Evolutionary conservation across 1,284 basidiomycete genomes (phyloP).

Genomic region (Exsudoporus floridanus): DNA sequence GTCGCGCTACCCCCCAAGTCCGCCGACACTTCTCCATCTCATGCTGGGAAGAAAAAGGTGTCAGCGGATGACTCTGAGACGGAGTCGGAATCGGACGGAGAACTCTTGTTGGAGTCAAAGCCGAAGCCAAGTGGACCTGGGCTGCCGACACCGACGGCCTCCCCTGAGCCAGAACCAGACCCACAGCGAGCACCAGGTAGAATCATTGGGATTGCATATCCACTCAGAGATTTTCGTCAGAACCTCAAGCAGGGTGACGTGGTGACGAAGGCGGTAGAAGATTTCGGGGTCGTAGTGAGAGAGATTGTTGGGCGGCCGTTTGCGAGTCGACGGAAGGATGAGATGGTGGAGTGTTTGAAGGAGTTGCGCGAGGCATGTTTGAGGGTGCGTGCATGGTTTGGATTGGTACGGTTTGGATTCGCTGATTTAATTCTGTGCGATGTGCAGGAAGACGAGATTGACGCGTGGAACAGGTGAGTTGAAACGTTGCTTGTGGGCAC

Average conservation of each 20-base stretch:
- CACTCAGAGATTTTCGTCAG: slow-evolving; percentile 72
- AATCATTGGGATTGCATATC: slow-evolving; percentile 71
- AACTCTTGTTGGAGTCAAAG: slow-evolving; percentile 30
- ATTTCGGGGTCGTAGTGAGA: slow-evolving; percentile 67
- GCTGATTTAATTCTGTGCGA: background rate
- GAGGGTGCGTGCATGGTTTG: slow-evolving; percentile 42
- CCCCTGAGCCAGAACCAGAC: slow-evolving; percentile 46
- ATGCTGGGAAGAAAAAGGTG: slow-evolving; percentile 31
- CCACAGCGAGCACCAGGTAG: slow-evolving; percentile 47
- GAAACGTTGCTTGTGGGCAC: background rate
- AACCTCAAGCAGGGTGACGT: slow-evolving; percentile 72
- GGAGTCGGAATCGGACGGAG: slow-evolving; percentile 43
- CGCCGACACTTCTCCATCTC: slow-evolving; percentile 3
- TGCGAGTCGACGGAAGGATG: slow-evolving; percentile 58
- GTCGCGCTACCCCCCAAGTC: slow-evolving; percentile 4
- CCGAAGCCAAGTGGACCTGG: slow-evolving; percentile 16
- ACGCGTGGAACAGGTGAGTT: slow-evolving; percentile 72
- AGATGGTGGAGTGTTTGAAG: slow-evolving; percentile 73
- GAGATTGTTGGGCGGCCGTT: slow-evolving; percentile 74
- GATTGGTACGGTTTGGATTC: background rate
- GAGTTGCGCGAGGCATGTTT: slow-evolving; percentile 65
- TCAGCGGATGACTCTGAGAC: slow-evolving; percentile 43
- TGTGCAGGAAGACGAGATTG: slow-evolving; percentile 72
- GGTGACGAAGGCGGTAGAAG: slow-evolving; percentile 80
- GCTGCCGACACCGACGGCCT: slow-evolving; percentile 52